These are phyloP conservation scores for Plasmodium berghei DNA, from an alignment of 169 alveolate species.

Conservation along the genomic window DNA sequence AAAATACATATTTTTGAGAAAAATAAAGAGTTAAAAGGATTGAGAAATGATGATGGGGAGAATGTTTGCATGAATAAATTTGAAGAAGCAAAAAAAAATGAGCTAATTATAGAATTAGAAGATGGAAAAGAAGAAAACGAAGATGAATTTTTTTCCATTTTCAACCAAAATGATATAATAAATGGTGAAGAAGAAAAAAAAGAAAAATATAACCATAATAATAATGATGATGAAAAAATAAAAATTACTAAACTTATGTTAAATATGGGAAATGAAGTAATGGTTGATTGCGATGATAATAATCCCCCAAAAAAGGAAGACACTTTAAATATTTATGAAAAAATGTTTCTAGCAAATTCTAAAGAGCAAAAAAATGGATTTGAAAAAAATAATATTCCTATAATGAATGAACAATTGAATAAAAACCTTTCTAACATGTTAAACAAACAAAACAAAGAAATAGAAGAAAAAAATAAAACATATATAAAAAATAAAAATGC, in stretches of 20 bases:
- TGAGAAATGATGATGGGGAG: background rate
- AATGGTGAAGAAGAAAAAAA: conserved; percentile 15
- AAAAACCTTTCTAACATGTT: conserved; percentile 19
- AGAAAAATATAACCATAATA: background rate
- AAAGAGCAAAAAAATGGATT: background rate
- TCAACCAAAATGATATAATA: conserved; percentile 44
- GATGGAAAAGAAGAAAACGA: conserved; percentile 28
- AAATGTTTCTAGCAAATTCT: conserved; percentile 41
- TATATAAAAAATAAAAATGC: background rate
- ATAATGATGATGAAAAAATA: background rate
- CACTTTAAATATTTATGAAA: conserved; percentile 48
- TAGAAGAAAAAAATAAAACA: conserved; percentile 6
- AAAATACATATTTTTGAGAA: background rate
- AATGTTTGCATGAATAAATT: background rate
- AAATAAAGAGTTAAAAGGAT: background rate
- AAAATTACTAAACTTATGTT: background rate
- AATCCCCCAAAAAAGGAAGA: conserved; percentile 56
- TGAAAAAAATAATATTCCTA: background rate
- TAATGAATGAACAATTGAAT: conserved; percentile 26
- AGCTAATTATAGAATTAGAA: background rate
- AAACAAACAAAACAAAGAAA: conserved; percentile 5
- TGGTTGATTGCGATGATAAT: background rate
- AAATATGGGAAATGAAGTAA: no score
- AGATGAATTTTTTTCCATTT: conserved; percentile 66
- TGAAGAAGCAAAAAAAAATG: background rate